Base-by-base conservation (phyloP, 148 eudicot species). In the Rhododendron williamsianum region DNA sequence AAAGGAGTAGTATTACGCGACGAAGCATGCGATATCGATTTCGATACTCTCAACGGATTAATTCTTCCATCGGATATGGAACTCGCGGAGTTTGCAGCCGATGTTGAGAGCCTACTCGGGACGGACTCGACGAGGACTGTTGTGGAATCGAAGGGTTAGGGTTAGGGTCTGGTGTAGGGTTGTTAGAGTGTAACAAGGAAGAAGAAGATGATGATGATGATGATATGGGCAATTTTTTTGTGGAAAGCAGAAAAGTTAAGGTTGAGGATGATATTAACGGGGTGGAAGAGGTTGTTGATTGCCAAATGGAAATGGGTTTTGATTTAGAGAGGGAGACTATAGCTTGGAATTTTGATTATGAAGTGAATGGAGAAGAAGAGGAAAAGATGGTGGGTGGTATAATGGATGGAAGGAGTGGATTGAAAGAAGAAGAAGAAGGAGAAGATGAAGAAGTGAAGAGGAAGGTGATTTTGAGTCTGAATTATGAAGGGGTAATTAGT, bases 51-150 rank as follows among this genome's bases (percentile, higher is more conserved):
- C 21, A 87, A 91, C 30, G 93, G 89, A 43, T 12, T 71, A 5
- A 87, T 91, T 67, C 87, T 90, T 65, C 93, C 94, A 3, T 93
- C 92, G 0, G 93, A 96, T 18, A 85, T 91, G 91, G 99, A 96
- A 54, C 89, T 94, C 0, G 97, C 90, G 7, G 93, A 96, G 35
- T 96, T 96, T 58, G 99, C 96, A 0, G 98, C 95, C 3, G 97
- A 96, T 83, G 97, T 96, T 8, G 97, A 96, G 88, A 93, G 91
- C 76, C 84, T 96, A 48, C 52, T 96, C 6, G 99, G 99, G 2
- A 93, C 92, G 94, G 95, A 21, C 91, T 96, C 6, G 98, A 94
- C 18, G 92, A 91, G 16, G 95, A 92, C 52, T 80, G 90, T 0
- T 91, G 90, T 38, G 94, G 91, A 38, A 96, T 96, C 76, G 92